A percentile compares a stretch with the other conserved stretches of the same genome.
phyloP scores from a whole-genome alignment of 345 rosid genomes.

The Rhizophora apiculata region DNA sequence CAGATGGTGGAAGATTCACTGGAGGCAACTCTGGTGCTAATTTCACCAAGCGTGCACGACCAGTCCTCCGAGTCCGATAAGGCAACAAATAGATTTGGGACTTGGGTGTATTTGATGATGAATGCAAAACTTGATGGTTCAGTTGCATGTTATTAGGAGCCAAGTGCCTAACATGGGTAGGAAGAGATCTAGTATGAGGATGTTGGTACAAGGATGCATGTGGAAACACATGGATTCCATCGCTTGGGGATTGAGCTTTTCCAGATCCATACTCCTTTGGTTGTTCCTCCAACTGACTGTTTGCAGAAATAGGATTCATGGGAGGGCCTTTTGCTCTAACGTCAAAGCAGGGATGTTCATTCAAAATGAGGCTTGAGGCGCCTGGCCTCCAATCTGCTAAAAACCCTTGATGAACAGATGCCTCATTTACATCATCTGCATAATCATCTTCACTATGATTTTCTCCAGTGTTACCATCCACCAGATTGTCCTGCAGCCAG shows the following conservation, averaged over 20 bases:
- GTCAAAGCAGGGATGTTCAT: constrained; percentile 27
- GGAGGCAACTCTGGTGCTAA: constrained; percentile 94
- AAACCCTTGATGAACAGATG: constrained; percentile 84
- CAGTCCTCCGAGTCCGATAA: constrained; percentile 41
- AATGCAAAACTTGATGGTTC: constrained; percentile 26
- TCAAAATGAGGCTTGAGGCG: constrained; percentile 28
- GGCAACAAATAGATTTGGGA: constrained; percentile 44
- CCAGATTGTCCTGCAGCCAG: constrained; percentile 50
- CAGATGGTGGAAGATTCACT: constrained; percentile 88
- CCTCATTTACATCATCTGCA: constrained; percentile 51
- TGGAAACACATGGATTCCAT: constrained; percentile 35
- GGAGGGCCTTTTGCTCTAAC: constrained; percentile 31
- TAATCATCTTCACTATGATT: constrained; percentile 55
- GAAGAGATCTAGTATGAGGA: constrained; percentile 23
- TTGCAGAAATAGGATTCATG: constrained; percentile 16
- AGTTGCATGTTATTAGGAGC: constrained; percentile 21
- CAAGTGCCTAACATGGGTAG: constrained; percentile 20
- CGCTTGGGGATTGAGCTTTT: constrained; percentile 31
- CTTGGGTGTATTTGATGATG: constrained; percentile 27
- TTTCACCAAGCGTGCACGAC: constrained; percentile 60
- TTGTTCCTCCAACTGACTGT: constrained; percentile 32
- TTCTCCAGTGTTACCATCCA: constrained; percentile 40
- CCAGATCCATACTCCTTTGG: constrained; percentile 23
- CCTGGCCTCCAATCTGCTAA: constrained; percentile 82
- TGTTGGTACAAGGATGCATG: constrained; percentile 20